These are phyloP conservation scores for Leucaena leucocephala DNA, from an alignment of 306 rosid genomes.

Conservation along the genomic window DNA sequence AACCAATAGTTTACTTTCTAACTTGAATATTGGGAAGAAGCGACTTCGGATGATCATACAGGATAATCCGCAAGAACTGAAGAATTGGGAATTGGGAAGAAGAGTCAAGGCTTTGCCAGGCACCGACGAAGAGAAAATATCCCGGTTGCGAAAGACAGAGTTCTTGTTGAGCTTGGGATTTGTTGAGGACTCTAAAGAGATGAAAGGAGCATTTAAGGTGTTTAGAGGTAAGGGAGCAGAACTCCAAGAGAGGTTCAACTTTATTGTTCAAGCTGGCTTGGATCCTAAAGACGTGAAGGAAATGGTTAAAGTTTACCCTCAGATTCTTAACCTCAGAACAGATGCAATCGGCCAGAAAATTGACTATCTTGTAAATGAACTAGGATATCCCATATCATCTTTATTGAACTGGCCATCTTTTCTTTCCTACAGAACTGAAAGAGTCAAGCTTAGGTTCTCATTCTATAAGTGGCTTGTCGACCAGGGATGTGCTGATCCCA, in stretches of 20 bases:
- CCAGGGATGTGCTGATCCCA: slow-evolving; percentile 44
- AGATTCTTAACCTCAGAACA: slow-evolving; percentile 66
- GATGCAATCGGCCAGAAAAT: slow-evolving; percentile 58
- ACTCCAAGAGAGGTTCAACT: slow-evolving; percentile 80
- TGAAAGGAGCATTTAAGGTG: slow-evolving; percentile 49
- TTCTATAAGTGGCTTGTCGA: slow-evolving; percentile 77
- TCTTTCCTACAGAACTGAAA: slow-evolving; percentile 50
- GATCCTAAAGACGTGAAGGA: slow-evolving; percentile 48
- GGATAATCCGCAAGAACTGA: slow-evolving; percentile 65
- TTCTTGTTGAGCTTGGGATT: slow-evolving; percentile 69
- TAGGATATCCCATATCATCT: slow-evolving; percentile 66
- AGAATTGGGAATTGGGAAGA: slow-evolving; percentile 64
- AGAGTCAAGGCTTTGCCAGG: slow-evolving; percentile 47
- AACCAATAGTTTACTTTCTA: slow-evolving; percentile 50
- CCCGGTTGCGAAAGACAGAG: slow-evolving; percentile 45
- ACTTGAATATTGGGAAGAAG: slow-evolving; percentile 70
- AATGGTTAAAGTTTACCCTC: slow-evolving; percentile 63
- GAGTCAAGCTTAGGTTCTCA: slow-evolving; percentile 64
- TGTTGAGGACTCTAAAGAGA: slow-evolving; percentile 49
- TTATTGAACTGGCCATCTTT: slow-evolving; percentile 59
- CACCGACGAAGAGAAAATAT: slow-evolving; percentile 29
- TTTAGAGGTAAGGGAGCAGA: slow-evolving; percentile 77
- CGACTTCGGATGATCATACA: slow-evolving; percentile 49
- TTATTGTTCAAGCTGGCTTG: slow-evolving; percentile 71
- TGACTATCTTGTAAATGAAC: slow-evolving; percentile 51